phyloP scores from a whole-genome alignment of 306 rosid genomes.

The Ceratonia siliqua region DNA sequence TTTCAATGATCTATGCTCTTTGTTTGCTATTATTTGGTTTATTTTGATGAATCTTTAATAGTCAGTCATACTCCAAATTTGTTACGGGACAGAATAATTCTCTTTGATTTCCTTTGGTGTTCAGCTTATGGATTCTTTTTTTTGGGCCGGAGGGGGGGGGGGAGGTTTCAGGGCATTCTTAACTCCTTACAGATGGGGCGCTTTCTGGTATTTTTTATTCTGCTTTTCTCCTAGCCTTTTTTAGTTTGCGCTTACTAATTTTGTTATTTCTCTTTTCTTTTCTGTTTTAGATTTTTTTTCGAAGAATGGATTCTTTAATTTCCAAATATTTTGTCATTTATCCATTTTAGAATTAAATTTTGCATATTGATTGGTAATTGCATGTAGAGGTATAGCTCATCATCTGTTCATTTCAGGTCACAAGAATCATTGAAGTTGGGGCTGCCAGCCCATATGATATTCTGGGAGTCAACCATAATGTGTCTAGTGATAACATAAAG shows the following conservation, averaged over 20 bases:
- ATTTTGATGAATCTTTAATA: not conserved
- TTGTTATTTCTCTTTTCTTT: not conserved
- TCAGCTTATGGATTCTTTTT: not conserved
- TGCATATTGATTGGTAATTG: slow-evolving; percentile 27
- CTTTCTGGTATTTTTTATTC: not conserved
- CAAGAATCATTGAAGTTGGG: slow-evolving; percentile 81
- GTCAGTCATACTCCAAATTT: not conserved
- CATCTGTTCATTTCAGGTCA: slow-evolving; percentile 57
- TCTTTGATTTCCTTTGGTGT: slow-evolving; percentile 20
- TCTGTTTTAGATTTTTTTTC: not conserved
- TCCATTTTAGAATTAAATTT: slow-evolving; percentile 17
- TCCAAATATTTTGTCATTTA: not conserved
- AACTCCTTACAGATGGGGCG: not conserved
- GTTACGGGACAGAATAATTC: not conserved
- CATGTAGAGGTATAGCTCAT: slow-evolving; percentile 21
- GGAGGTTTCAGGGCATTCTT: not conserved
- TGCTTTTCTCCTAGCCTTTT: not conserved
- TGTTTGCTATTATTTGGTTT: not conserved
- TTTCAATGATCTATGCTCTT: not conserved
- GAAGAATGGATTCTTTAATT: not conserved
- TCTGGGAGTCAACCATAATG: slow-evolving; percentile 78
- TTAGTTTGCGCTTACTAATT: not conserved
- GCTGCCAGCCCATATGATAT: slow-evolving; percentile 77
- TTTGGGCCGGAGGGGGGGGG: too few species aligned
- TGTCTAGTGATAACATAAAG: slow-evolving; percentile 73